Evolutionary conservation across 2,329 filamentous ascomycete species (phyloP), one percentile per base, ranked within the genome.

Genomic region (Cryphonectria naterciae): DNA sequence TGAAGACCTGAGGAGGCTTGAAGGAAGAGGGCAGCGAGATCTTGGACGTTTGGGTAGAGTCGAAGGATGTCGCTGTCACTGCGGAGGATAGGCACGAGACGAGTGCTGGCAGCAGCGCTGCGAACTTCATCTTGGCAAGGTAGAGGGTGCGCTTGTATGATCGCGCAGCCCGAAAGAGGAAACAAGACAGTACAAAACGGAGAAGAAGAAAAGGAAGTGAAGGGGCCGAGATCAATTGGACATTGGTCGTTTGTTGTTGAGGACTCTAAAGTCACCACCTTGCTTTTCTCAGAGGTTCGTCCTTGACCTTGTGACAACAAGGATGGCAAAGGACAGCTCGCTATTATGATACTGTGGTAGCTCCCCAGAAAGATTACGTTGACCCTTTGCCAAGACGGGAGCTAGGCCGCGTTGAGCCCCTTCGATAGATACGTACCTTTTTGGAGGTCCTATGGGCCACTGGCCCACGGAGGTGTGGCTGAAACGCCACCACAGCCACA

Each of bases 1-100:
- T 94, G 85, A 97, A 99, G 75, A 95, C 93, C 80, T 94, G 93
- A 19, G 95, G 92, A 68, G 95, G 94, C 81, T 89, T 92, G 85
- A 98, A 97, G 73, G 86, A 86, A 75, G 88, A 81, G 60, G 90
- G 89, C 73, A 89, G 84, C 69, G 85, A 86, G 77, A 87, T 80
- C 80, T 89, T 89, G 74, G 89, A 87, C 70, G 87, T 85, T 75
- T 86, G 83, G 71, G 82, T 77, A 54, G 79, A 74, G 67, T 78
- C 77, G 60, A 80, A 79, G 72, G 78, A 77, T 77, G 75, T 76
- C 72, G 82, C 81, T 72, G 86, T 78, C 72, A 81, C 79, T 71
- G 81, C 79, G 66, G 83, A 79, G 65, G 84, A 85, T 76, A 89
- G 80, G 78, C 90, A 84, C 78, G 89, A 89, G 75, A 87, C 81